A percentile compares a stretch with the other conserved stretches of the same genome.
phyloP scores from a whole-genome alignment of 257 asterid genomes.

The Gardenia jasminoides region DNA sequence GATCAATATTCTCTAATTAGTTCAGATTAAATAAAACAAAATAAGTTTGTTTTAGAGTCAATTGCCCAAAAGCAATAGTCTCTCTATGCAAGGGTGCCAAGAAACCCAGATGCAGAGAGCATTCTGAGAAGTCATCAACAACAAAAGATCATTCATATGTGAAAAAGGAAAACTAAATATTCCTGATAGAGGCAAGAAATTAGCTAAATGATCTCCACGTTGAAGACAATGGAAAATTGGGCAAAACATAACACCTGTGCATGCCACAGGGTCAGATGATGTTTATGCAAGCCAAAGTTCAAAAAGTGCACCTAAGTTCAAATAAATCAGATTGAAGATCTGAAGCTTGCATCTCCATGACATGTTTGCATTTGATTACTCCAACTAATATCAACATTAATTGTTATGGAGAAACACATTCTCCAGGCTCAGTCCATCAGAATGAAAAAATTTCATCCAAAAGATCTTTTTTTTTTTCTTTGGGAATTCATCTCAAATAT shows the following conservation, averaged over 20 bases:
- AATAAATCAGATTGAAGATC: not conserved
- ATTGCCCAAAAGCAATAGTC: not conserved
- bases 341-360: not conserved
- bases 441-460: not conserved
- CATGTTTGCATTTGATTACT: not conserved
- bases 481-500: no score
- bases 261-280: not conserved
- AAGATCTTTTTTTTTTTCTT: no score
- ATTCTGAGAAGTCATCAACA: not conserved
- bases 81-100: not conserved
- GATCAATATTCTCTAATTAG: not conserved
- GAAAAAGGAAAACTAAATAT: not conserved
- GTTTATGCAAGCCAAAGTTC: not conserved
- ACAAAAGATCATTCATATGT: not conserved
- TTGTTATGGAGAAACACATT: not conserved
- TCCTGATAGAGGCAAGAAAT: not conserved
- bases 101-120: not conserved
- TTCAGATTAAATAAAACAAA: not conserved
- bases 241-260: not conserved
- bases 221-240: not conserved
- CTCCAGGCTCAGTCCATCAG: not conserved
- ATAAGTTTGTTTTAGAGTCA: not conserved
- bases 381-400: not conserved
- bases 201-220: not conserved
- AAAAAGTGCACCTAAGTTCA: no score